These are phyloP conservation scores for Scenedesmus sp. DNA, from an alignment of 163 green algal genomes.

Conservation along the genomic window DNA sequence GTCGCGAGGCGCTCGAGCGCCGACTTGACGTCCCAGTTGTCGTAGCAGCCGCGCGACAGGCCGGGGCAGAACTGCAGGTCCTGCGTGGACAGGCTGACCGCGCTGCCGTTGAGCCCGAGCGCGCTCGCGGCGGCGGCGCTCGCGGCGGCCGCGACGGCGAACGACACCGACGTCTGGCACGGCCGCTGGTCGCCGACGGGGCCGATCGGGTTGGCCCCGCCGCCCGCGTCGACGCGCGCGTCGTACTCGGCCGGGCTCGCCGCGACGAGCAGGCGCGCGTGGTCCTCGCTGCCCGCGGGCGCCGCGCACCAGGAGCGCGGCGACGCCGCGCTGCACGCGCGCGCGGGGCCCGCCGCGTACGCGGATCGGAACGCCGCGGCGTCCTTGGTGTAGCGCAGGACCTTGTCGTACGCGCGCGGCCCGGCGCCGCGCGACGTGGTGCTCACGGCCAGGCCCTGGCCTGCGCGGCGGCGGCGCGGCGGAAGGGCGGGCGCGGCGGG, in stretches of 20 bases:
- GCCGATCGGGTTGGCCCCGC: slow-evolving; percentile 10
- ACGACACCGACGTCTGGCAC: slow-evolving; percentile 31
- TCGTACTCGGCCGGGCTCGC: slow-evolving; percentile 22
- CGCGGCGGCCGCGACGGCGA: slow-evolving; percentile 32
- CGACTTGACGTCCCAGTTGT: slow-evolving; percentile 18
- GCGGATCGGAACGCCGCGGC: slow-evolving; percentile 5
- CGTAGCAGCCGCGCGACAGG: slow-evolving; percentile 11
- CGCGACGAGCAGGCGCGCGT: slow-evolving; percentile 7
- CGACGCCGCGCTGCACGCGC: not conserved
- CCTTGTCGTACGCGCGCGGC: not conserved
- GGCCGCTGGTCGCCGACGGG: slow-evolving; percentile 21
- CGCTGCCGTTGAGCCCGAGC: slow-evolving; percentile 17
- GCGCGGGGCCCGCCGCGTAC: not conserved
- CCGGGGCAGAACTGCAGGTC: slow-evolving; percentile 41
- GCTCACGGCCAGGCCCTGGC: slow-evolving; percentile 12
- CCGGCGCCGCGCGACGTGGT: not conserved
- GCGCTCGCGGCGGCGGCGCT: slow-evolving; percentile 16
- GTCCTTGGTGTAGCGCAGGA: slow-evolving; percentile 3
- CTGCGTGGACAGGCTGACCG: slow-evolving; percentile 28
- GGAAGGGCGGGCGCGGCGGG: too few species aligned
- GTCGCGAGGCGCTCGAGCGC: slow-evolving; percentile 13
- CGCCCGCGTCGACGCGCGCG: not conserved
- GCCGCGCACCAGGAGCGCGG: slow-evolving; percentile 12
- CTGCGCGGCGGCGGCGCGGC: not conserved
- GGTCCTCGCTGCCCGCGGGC: slow-evolving; percentile 18